Evolutionary conservation across 768 basidiomycete genomes (phyloP).

Genomic region (Leccinum truebloodii): DNA sequence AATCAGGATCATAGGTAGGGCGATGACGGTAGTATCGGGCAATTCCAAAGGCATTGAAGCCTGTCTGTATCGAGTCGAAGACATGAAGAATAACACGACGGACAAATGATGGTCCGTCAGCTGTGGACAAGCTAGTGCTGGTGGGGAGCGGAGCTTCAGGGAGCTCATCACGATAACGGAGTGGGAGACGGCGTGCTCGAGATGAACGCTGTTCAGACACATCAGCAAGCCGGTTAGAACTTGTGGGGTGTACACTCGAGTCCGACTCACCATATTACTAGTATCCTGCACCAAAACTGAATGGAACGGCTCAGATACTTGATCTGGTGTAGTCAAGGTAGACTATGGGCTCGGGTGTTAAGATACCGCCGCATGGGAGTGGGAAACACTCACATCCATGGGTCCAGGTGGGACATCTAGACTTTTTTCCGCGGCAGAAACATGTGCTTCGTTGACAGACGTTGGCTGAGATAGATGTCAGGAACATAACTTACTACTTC

Average conservation of each 20-base stretch:
- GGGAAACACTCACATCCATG: too few species aligned
- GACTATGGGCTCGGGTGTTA: too few species aligned
- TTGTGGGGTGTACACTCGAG: too few species aligned
- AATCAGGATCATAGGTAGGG: conserved; percentile 7
- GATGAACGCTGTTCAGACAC: not conserved
- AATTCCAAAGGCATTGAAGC: not conserved
- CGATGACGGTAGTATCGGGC: not conserved
- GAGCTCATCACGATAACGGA: not conserved
- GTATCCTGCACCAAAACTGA: not conserved
- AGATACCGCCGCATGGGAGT: too few species aligned
- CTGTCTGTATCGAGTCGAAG: not conserved
- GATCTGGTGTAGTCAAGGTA: not conserved
- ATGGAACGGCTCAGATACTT: not conserved
- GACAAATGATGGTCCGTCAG: not conserved
- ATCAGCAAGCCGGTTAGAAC: not conserved
- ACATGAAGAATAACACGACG: not conserved
- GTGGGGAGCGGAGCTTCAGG: not conserved
- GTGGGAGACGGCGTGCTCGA: not conserved
- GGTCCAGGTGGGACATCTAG: too few species aligned
- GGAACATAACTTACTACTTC: too few species aligned
- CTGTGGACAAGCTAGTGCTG: too few species aligned
- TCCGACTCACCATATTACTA: too few species aligned
- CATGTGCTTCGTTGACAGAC: too few species aligned
- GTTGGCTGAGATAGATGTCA: too few species aligned
- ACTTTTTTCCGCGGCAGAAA: too few species aligned